These are phyloP conservation scores for Eimeria falciformis DNA, from an alignment of 169 alveolate species.

Conservation along the genomic window DNA sequence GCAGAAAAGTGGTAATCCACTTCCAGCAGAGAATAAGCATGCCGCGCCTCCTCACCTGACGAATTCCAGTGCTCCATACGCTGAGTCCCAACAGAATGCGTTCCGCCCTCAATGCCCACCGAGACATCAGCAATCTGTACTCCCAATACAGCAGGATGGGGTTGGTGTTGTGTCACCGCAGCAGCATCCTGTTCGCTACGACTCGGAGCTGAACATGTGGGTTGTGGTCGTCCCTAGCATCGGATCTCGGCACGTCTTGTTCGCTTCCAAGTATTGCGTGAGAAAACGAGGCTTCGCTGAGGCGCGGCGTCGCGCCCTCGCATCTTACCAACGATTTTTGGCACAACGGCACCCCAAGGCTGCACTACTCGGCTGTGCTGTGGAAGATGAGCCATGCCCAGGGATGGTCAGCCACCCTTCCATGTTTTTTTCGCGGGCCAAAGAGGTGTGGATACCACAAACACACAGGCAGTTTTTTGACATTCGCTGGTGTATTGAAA, in stretches of 20 bases:
- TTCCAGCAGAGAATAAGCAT: too few species aligned
- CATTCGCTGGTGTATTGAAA: too few species aligned
- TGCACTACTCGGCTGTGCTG: not conserved
- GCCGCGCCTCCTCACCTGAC: too few species aligned
- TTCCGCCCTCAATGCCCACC: too few species aligned
- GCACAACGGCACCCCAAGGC: not conserved
- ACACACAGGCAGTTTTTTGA: too few species aligned
- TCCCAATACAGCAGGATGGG: too few species aligned
- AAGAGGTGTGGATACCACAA: not conserved
- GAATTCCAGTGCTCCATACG: too few species aligned
- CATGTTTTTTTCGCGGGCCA: constrained; percentile 20
- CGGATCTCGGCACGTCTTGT: constrained; percentile 1
- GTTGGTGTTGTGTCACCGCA: not conserved
- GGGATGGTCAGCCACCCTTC: constrained; percentile 11
- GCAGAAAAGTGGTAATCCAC: too few species aligned
- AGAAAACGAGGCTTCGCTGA: constrained; percentile 21
- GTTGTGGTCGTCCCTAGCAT: constrained; percentile 26
- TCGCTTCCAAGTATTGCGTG: constrained; percentile 22
- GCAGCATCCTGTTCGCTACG: constrained; percentile 36
- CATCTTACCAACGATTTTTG: constrained; percentile 5
- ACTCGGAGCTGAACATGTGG: constrained; percentile 29
- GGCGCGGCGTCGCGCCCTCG: not conserved
- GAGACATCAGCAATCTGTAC: too few species aligned
- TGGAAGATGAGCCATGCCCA: not conserved
- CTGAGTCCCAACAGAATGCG: too few species aligned